Percentiles rank a stretch among this genome's conserved stretches.
phyloP scores from a whole-genome alignment of 352 stramenopile genomes.

The Thraustochytrium sp. region DNA sequence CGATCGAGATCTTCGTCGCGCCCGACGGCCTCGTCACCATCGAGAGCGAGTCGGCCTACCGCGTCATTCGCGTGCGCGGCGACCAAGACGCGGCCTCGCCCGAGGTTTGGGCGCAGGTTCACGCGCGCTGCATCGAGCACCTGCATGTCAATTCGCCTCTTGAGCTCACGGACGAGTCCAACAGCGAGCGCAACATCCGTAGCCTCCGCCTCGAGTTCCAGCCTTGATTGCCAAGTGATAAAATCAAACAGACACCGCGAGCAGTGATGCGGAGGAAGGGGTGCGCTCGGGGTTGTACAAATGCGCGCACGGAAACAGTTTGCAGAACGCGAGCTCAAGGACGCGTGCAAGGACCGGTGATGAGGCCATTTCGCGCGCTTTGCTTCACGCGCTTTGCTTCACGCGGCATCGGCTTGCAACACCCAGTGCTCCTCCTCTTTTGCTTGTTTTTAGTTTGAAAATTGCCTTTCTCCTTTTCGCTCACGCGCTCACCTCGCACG shows the following conservation, averaged over 20 bases:
- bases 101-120: slow-evolving; percentile 26
- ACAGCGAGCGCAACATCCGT: slow-evolving; percentile 8
- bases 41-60: neutral
- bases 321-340: too few relatives aligned
- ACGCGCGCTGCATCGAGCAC: slow-evolving; percentile 32
- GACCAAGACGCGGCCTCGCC: neutral
- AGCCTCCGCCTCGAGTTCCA: neutral
- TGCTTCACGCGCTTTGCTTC: too few relatives aligned
- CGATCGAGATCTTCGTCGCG: slow-evolving; percentile 33
- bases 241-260: neutral
- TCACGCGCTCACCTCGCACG: too few relatives aligned
- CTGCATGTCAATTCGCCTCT: neutral
- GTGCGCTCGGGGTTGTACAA: too few relatives aligned
- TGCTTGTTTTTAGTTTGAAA: too few relatives aligned
- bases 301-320: too few relatives aligned
- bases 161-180: neutral
- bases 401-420: too few relatives aligned
- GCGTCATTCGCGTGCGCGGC: neutral
- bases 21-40: slow-evolving; percentile 35
- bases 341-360: too few relatives aligned
- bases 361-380: too few relatives aligned
- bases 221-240: neutral
- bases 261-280: too few relatives aligned
- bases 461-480: too few relatives aligned
- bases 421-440: too few relatives aligned